Percentiles rank a stretch among this genome's conserved stretches.
These are phyloP conservation scores for Cryptosporidium bovis DNA, from an alignment of 169 alveolate genomes.

Conservation along the genomic window DNA sequence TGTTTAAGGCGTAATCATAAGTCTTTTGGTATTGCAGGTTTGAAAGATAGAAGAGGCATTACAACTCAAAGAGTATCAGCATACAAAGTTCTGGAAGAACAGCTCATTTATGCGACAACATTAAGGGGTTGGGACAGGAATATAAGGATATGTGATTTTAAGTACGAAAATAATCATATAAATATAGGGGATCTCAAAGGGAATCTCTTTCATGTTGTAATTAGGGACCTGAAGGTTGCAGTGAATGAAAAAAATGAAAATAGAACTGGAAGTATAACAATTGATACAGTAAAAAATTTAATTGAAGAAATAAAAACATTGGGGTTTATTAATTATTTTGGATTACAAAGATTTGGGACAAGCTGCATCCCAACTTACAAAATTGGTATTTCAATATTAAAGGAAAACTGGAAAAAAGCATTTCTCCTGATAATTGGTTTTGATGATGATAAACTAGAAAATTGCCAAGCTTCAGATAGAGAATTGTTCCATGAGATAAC, in stretches of 20 bases:
- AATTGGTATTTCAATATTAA: constrained; percentile 89
- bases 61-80: constrained; percentile 86
- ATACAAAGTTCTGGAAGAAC: constrained; percentile 78
- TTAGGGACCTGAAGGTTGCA: constrained; percentile 82
- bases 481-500: constrained; percentile 3
- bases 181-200: constrained; percentile 91
- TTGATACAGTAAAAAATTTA: constrained; percentile 75
- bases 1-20: constrained; percentile 84
- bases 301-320: constrained; percentile 82
- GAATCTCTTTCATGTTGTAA: constrained; percentile 90
- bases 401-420: constrained; percentile 83
- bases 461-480: constrained; percentile 1
- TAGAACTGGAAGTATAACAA: constrained; percentile 76
- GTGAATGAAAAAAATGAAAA: constrained; percentile 15
- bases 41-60: constrained; percentile 93
- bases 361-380: constrained; percentile 87
- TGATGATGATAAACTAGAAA: constrained; percentile 19
- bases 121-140: constrained; percentile 82
- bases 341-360: constrained; percentile 94
- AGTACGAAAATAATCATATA: constrained; percentile 83
- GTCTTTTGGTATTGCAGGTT: constrained; percentile 89
- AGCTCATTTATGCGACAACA: constrained; percentile 79
- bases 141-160: constrained; percentile 86
- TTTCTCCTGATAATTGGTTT: constrained; percentile 78
- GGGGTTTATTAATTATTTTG: constrained; percentile 94